Conservation (phyloP, 169 alveolate genomes). For the Plasmodium gallinaceum region DNA sequence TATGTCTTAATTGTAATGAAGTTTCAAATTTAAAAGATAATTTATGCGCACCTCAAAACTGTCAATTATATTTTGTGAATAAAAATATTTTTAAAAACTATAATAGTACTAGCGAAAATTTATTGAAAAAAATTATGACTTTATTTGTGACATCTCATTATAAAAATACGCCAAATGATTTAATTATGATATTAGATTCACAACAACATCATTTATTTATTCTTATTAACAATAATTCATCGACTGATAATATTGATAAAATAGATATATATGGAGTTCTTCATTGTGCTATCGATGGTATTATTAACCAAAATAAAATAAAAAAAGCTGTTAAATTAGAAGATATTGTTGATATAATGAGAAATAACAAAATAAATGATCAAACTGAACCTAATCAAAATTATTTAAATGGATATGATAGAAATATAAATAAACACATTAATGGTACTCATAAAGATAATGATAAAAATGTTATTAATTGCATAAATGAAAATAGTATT, state of each 20-base stretch:
- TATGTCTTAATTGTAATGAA: conserved; percentile 97
- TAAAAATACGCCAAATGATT: conserved; percentile 99
- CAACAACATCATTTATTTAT: conserved; percentile 98
- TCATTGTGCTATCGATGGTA: conserved; percentile 89
- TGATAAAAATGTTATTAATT: not conserved
- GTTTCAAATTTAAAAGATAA: conserved; percentile 89
- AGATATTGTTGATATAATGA: conserved; percentile 10
- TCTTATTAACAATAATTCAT: conserved; percentile 82
- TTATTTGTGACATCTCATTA: conserved; percentile 98
- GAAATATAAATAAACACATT: not conserved
- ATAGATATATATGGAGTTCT: conserved; percentile 82
- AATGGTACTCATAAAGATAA: not conserved
- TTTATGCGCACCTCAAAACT: conserved; percentile 94
- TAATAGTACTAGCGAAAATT: conserved; percentile 97
- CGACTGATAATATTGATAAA: conserved; percentile 34
- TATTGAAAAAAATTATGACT: conserved; percentile 95
- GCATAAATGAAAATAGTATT: not conserved
- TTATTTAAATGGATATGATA: not conserved
- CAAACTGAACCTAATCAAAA: not conserved
- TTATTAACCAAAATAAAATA: not conserved
- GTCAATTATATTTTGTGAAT: conserved; percentile 96
- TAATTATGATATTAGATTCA: conserved; percentile 98
- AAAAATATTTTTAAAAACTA: conserved; percentile 98
- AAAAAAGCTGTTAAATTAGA: conserved; percentile 12
- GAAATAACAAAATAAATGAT: not conserved